Evolutionary conservation across 371 early-diverging fungal species (phyloP).

Genomic region (Mycotypha africana): DNA sequence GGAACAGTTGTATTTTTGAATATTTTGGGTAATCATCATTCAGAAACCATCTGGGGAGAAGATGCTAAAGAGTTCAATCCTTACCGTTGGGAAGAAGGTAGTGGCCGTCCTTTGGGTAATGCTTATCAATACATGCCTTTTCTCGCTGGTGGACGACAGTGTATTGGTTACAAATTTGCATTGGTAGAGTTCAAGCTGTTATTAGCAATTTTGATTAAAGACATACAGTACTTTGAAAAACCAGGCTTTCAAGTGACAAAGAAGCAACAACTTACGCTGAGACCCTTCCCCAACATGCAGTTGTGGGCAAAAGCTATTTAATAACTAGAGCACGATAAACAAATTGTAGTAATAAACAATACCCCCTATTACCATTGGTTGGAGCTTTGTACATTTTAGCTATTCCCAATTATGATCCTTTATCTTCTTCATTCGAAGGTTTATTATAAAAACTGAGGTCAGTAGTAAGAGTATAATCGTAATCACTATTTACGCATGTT

Average conservation of each 20-base stretch:
- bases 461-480: too few relatives aligned
- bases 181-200: slow-evolving; percentile 36
- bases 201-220: slow-evolving; percentile 23
- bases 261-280: slow-evolving; percentile 28
- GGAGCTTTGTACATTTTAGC: too few relatives aligned
- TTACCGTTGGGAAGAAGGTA: slow-evolving; percentile 47
- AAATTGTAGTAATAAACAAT: too few relatives aligned
- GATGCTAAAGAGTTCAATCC: slow-evolving; percentile 61
- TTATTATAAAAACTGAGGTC: too few relatives aligned
- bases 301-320: slow-evolving; percentile 22
- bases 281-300: slow-evolving; percentile 32
- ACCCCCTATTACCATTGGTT: too few relatives aligned
- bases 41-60: slow-evolving; percentile 55
- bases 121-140: slow-evolving; percentile 58
- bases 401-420: too few relatives aligned
- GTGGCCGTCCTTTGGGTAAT: slow-evolving; percentile 13
- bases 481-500: too few relatives aligned
- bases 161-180: slow-evolving; percentile 40
- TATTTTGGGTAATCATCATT: slow-evolving; percentile 41
- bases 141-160: slow-evolving; percentile 47
- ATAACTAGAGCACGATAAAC: too few relatives aligned
- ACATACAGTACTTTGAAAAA: slow-evolving; percentile 31
- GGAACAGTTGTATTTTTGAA: slow-evolving; percentile 41
- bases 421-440: too few relatives aligned
- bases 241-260: slow-evolving; percentile 24